Conservation (phyloP, 2,329 filamentous ascomycete genomes). For the Dactylellina drechsleri region DNA sequence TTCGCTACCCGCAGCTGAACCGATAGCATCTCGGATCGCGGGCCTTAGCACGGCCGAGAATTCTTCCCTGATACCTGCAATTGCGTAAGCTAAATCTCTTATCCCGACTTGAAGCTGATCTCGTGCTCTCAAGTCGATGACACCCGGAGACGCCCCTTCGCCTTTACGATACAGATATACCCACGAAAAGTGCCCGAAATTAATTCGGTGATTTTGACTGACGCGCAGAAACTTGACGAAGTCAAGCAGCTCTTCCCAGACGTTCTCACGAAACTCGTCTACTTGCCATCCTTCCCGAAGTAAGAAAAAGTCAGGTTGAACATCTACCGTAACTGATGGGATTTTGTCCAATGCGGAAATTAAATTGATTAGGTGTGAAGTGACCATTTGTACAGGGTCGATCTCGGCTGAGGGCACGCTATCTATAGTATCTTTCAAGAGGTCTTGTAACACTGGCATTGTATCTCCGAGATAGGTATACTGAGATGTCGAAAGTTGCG, state of each 20-base stretch:
- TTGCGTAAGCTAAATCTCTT: slow-evolving; percentile 11
- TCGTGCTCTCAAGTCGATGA: neutral
- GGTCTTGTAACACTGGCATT: neutral
- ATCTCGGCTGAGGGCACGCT: neutral
- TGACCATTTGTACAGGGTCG: neutral
- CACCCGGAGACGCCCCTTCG: neutral
- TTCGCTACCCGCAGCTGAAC: neutral
- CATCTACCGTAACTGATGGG: neutral
- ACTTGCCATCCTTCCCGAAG: slow-evolving; percentile 6
- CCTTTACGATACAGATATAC: neutral
- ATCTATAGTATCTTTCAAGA: neutral
- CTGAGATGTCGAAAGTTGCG: neutral
- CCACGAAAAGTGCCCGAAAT: neutral
- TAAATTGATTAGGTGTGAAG: neutral
- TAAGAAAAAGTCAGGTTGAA: slow-evolving; percentile 12
- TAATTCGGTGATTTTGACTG: neutral
- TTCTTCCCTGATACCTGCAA: neutral
- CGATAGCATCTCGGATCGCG: slow-evolving; percentile 1
- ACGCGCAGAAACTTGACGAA: neutral
- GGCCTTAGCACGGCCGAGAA: neutral
- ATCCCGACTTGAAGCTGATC: slow-evolving; percentile 8
- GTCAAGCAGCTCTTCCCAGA: slow-evolving; percentile 1
- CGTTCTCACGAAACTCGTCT: neutral
- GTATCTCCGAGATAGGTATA: neutral
- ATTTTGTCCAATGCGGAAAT: neutral